Evolutionary conservation across 1,284 basidiomycete species (phyloP).

Genomic region (Apiotrichum brassicae): DNA sequence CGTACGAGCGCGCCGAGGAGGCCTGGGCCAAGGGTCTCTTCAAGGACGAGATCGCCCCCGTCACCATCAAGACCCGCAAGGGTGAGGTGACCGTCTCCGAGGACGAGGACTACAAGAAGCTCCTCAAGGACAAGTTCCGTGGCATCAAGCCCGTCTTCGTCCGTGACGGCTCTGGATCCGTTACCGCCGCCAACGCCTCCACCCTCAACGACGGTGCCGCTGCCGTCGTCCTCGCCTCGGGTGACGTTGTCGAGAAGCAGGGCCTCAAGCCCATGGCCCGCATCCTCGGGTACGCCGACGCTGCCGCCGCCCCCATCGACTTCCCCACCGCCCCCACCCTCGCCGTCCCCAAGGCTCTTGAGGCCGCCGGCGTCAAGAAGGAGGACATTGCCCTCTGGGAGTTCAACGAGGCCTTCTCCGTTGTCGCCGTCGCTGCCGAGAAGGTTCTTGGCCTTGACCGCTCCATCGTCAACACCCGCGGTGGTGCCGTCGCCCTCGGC

Average conservation of each 20-base stretch:
- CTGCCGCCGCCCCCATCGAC: conserved; percentile 91
- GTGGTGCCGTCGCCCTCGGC: conserved; percentile 89
- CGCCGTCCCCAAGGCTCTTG: conserved; percentile 81
- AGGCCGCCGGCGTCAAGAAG: conserved; percentile 74
- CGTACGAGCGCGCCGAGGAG: conserved; percentile 83
- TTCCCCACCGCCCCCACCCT: conserved; percentile 93
- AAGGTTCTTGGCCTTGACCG: conserved; percentile 77
- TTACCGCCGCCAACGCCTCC: conserved; percentile 95
- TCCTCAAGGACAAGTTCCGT: conserved; percentile 87
- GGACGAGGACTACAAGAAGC: conserved; percentile 97
- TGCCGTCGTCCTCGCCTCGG: conserved; percentile 86
- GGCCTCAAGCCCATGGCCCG: conserved; percentile 84
- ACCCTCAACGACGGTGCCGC: conserved; percentile 96
- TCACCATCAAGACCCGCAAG: conserved; percentile 92
- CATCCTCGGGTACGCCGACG: conserved; percentile 90
- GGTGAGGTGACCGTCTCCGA: conserved; percentile 82
- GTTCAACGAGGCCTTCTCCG: conserved; percentile 97
- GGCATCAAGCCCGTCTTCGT: conserved; percentile 82
- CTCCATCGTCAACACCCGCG: conserved; percentile 85
- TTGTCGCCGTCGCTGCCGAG: conserved; percentile 86
- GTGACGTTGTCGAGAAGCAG: conserved; percentile 79
- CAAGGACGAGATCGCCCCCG: conserved; percentile 80
- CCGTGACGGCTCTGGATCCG: conserved; percentile 75
- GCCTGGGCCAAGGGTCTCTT: conserved; percentile 86
- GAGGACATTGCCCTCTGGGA: conserved; percentile 90